Evolutionary conservation across 1,284 basidiomycete species (phyloP).

Genomic region (Sanghuangporus sanghuang): DNA sequence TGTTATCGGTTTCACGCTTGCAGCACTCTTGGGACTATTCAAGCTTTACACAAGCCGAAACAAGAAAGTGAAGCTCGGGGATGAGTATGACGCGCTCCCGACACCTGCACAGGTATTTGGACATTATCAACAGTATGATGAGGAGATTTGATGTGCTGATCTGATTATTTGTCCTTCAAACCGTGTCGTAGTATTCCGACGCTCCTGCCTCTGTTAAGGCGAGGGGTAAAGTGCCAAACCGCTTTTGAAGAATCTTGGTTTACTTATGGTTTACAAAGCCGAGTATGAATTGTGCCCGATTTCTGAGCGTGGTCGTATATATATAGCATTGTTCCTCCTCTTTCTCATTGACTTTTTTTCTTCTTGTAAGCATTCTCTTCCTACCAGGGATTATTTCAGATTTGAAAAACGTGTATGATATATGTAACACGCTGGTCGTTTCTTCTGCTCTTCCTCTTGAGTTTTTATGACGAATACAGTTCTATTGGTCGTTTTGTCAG

Average conservation of each 20-base stretch:
- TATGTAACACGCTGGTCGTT: too few relatives aligned
- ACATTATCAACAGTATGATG: not conserved
- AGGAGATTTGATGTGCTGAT: slow-evolving; percentile 2
- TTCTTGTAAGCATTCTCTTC: too few relatives aligned
- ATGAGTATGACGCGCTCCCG: slow-evolving; percentile 10
- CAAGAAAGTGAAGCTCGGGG: not conserved
- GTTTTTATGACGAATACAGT: too few relatives aligned
- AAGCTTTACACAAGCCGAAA: slow-evolving; percentile 1
- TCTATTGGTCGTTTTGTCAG: too few relatives aligned
- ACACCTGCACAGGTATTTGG: slow-evolving; percentile 15
- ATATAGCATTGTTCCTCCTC: too few relatives aligned
- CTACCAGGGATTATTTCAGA: too few relatives aligned
- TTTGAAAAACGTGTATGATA: too few relatives aligned
- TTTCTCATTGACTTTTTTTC: too few relatives aligned
- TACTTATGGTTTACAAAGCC: not conserved
- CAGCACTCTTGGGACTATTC: slow-evolving; percentile 6
- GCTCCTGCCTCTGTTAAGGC: not conserved
- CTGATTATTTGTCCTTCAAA: not conserved
- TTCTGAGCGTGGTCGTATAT: too few relatives aligned
- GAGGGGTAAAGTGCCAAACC: not conserved
- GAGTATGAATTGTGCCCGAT: too few relatives aligned
- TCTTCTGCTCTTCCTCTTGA: too few relatives aligned
- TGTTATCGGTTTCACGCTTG: not conserved
- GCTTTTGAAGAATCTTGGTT: not conserved
- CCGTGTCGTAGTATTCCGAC: slow-evolving; percentile 4